Evolutionary conservation across 1,284 basidiomycete species (phyloP), one percentile per base, ranked within the genome.

Genomic region (Ceraceosorus guamensis): DNA sequence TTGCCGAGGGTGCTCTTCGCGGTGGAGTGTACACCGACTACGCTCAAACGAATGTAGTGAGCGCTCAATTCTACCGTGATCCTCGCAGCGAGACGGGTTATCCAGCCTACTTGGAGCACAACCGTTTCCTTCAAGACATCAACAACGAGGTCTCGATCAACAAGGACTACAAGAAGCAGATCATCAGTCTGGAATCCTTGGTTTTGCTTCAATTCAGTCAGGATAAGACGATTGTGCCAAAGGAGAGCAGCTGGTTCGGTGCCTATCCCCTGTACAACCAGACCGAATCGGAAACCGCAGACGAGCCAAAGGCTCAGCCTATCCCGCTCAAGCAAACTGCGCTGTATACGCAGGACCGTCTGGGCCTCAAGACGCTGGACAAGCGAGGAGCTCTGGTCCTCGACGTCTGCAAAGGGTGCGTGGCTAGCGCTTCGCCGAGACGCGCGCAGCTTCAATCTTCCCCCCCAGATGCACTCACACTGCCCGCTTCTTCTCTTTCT

Each of bases 21-120:
- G 79, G 81, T 7, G 88, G 87, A 0, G 85, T 91, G 32, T 97
- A 97, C 76, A 84, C 83, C 14, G 68, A 74, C 60, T 74, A 73
- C 50, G 70, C 69, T 1, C 73, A 75, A 52, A 60, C 60, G 3
- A 60, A 67, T 32, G 52, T 72, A n/a, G 66, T 74, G 16, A 53
- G 90, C 82, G 93, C 93, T 0, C 91, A 96, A 71, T 98, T 97
- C 78, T 97, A 83, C 77, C 85, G 93, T 43, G 91, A 97, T 77
- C 86, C 88, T 4, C 63, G 60, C 18, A 60, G 66, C 33, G 52
- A 57, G 10, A 78, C 78, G n/a, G 83, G 85, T 30, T 79, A 91
- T 48, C 81, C 82, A 5, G 77, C 80, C 7, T 98, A 96, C 73
- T 80, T 88, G 37, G 70, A 79, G 3, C 76, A 82, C 5, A 91